Evolutionary conservation across 2,329 filamentous ascomycete species (phyloP), one percentile per base, ranked within the genome.

Genomic region (Pestalotiopsis sp.): DNA sequence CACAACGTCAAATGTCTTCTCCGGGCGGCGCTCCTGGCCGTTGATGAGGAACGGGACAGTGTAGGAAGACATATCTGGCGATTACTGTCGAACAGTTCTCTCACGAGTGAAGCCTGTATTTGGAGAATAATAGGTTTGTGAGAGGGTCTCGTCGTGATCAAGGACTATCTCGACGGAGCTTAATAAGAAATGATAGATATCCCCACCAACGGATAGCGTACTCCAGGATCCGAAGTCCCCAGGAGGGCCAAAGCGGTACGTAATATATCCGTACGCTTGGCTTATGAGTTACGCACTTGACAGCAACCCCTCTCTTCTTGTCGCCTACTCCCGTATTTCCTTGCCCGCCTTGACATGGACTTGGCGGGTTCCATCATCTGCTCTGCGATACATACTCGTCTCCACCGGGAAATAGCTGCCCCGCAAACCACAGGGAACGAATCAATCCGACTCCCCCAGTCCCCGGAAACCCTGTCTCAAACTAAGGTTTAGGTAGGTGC

Each of bases 1-100:
- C 69, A 82, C 81, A 52, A 93, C 87, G 45, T 85, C 78, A 73
- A 89, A 90, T 12, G 85, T 86, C 17, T 83, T 82, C 1, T 78
- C 75, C 12, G 84, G 83, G 6, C 75, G 78, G 66, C 83, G 77
- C 69, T 89, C 84, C 74, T 80, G 77, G 70, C 83, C 83, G 68
- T 81, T 75, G 66, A 85, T 83, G 62, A 84, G 70, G 68, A 85
- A 83, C 6, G 83, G 83, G 20, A 84, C 78, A 4, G 73, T 75
- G 68, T 78, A 73, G 31, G 65, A 68, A 2, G 75, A 64, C 77
- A 78, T 78, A 4, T 66, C 70, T 31, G 27, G 41, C 41, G 17
- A 36, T 14, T 65, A 36, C 23, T n/a, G 20, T 36, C 20, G 27
- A 14, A n/a, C 57, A 31, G 57, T 9, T n/a, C n/a, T 20, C 13